A percentile compares a stretch with the other conserved stretches of the same genome.
These are phyloP conservation scores for Fraxinus greggii DNA, from an alignment of 305 asterid species.

Conservation along the genomic window DNA sequence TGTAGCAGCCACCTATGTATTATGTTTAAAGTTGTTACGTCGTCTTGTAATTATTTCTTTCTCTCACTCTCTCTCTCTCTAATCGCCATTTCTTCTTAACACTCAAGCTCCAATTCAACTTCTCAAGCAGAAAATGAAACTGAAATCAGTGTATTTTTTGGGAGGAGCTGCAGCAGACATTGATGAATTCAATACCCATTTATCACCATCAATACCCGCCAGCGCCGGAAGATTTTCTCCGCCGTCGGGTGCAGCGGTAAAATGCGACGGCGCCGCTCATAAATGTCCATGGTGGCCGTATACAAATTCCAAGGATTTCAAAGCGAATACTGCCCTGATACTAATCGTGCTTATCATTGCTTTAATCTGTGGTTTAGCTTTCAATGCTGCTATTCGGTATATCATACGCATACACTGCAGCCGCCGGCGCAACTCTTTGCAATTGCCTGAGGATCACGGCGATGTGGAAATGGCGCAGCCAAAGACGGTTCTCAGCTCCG, in stretches of 20 bases:
- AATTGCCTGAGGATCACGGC: conserved; percentile 1
- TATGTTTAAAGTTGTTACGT: not conserved
- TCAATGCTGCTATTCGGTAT: conserved; percentile 53
- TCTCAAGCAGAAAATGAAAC: not conserved
- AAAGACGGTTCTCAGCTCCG: not conserved
- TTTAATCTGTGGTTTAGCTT: conserved; percentile 40
- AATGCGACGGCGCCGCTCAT: conserved; percentile 29
- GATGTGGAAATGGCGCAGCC: conserved; percentile 17
- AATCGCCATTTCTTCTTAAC: not conserved
- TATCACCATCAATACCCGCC: conserved; percentile 28
- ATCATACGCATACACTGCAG: conserved; percentile 35
- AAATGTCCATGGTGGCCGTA: conserved; percentile 83
- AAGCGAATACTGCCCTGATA: conserved; percentile 51
- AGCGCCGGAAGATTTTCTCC: conserved; percentile 21
- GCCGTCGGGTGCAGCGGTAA: conserved; percentile 18
- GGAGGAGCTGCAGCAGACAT: not conserved
- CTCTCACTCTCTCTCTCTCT: not conserved
- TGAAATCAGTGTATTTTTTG: not conserved
- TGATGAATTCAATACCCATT: not conserved
- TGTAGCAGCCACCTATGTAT: conserved; percentile 34
- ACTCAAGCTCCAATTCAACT: not conserved
- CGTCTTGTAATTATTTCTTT: conserved; percentile 15
- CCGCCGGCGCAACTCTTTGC: conserved; percentile 15
- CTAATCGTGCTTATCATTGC: conserved; percentile 50
- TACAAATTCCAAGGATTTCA: conserved; percentile 56